phyloP scores from a whole-genome alignment of 805 yeast species.

The Lachancea sp. region DNA sequence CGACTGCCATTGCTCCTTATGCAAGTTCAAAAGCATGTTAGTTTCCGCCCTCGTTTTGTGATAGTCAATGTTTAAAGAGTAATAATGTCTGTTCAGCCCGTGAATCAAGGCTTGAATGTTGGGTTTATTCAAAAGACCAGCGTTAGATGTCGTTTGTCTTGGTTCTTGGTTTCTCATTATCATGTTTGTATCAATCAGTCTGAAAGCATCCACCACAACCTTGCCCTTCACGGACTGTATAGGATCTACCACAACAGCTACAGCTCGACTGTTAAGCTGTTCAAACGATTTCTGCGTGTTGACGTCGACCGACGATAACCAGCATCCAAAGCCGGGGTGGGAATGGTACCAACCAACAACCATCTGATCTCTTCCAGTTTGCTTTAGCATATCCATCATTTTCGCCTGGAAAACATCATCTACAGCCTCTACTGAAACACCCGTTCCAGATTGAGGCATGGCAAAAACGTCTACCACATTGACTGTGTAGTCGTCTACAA shows the following conservation, averaged over 20 bases:
- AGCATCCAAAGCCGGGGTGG: conserved; percentile 99
- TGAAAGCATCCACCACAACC: conserved; percentile 96
- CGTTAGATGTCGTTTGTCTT: conserved; percentile 92
- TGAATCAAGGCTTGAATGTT: conserved; percentile 95
- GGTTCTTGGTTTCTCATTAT: conserved; percentile 97
- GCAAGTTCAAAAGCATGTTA: conserved; percentile 86
- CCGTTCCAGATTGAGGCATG: conserved; percentile 98
- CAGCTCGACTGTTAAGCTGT: conserved; percentile 90
- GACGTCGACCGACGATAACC: conserved; percentile 96
- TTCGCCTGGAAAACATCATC: conserved; percentile 98
- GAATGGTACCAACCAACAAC: conserved; percentile 99
- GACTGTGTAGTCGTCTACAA: conserved; percentile 94
- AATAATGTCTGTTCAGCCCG: conserved; percentile 94
- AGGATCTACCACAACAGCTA: conserved; percentile 97
- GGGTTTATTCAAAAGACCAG: conserved; percentile 92
- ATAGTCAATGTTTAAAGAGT: conserved; percentile 91
- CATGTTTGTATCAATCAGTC: conserved; percentile 82
- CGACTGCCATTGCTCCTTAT: conserved; percentile 92
- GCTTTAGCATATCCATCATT: conserved; percentile 99
- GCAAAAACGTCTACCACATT: conserved; percentile 98
- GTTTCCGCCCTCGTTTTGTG: conserved; percentile 89
- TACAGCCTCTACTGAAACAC: conserved; percentile 97
- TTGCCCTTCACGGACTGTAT: conserved; percentile 98
- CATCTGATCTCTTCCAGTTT: conserved; percentile 98
- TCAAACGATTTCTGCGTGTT: conserved; percentile 97